Evolutionary conservation across 2,329 filamentous ascomycete species (phyloP), one percentile per base, ranked within the genome.

Genomic region (Xylariaceae sp.): DNA sequence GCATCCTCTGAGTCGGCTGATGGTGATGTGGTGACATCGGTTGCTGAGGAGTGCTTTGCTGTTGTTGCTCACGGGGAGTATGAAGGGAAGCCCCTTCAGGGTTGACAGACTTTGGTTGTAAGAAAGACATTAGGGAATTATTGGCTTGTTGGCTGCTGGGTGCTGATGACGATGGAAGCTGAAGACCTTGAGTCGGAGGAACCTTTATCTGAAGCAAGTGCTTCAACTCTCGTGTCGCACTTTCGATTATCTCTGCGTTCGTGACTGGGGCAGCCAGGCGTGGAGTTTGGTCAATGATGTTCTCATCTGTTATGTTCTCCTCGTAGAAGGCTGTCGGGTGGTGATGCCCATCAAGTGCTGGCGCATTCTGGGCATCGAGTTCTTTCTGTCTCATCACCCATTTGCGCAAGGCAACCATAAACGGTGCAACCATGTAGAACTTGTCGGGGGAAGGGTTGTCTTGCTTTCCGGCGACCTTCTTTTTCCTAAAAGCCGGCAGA

Each of bases 391-490:
- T 80, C n/a, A 82, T 73, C 37, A 97, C 89, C 91, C 91, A 97
- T 64, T 88, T 89, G 67, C 89, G 91, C 39, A 98, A 68, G 5
- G 83, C 86, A 1, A 82, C 82, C 44, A 97, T 73, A 62, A 98
- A 98, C 0, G 92, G 91, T 0, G 90, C 90, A 16, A 98, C 93
- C 88, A 97, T 96, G 68, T 96, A 98, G 64, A 96, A 97, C 61
- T 92, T 96, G 65, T 88, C 82, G 56, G 85, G 88, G 3, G 75
- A 67, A 40, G 84, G 76, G 37, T 80, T 76, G n/a, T 82, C 76
- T 14, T 59, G 63, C 44, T 80, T 75, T 11, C 72, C 71, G 38
- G 65, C 65, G 16, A 73, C 74, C 21, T 53, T 90, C 44, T 53
- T 90, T 55, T 76, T 82, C 64, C 83, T 82, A 58, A 88, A 83